These are phyloP conservation scores for Barnettozyma pratensis DNA, from an alignment of 805 yeast species.

Conservation along the genomic window DNA sequence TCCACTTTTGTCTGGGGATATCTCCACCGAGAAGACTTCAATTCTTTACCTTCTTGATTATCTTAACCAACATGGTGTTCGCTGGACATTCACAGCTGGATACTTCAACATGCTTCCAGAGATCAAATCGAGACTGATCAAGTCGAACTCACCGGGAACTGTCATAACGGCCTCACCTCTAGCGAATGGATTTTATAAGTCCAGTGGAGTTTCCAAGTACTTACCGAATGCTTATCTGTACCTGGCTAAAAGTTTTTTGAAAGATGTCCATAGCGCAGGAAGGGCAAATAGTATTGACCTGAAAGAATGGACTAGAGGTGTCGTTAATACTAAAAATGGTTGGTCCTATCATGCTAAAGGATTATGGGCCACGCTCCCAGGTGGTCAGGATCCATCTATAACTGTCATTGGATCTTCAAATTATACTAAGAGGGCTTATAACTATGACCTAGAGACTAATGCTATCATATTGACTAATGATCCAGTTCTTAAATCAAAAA, in stretches of 20 bases:
- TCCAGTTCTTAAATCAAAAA: constrained; percentile 44
- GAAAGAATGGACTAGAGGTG: constrained; percentile 84
- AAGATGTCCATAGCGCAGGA: constrained; percentile 38
- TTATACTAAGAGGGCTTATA: constrained; percentile 85
- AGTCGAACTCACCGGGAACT: constrained; percentile 53
- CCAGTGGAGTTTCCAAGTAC: constrained; percentile 73
- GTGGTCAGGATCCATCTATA: constrained; percentile 54
- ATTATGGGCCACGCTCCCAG: constrained; percentile 69
- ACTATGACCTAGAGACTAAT: constrained; percentile 83
- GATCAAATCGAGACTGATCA: constrained; percentile 52
- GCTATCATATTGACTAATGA: constrained; percentile 75
- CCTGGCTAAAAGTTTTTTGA: constrained; percentile 64
- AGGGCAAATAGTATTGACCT: constrained; percentile 46
- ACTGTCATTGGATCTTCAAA: constrained; percentile 91
- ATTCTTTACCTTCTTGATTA: constrained; percentile 56
- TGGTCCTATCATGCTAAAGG: constrained; percentile 99
- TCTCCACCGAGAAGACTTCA: constrained; percentile 79
- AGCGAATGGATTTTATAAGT: constrained; percentile 89
- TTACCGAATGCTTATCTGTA: constrained; percentile 85
- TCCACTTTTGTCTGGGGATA: constrained; percentile 62
- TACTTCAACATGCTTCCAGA: constrained; percentile 88
- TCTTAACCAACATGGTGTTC: constrained; percentile 47
- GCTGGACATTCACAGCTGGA: constrained; percentile 93
- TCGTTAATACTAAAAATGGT: constrained; percentile 74
- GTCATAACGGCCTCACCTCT: constrained; percentile 90